phyloP scores from a whole-genome alignment of 257 asterid species.

The Craterostigma plantagineum region DNA sequence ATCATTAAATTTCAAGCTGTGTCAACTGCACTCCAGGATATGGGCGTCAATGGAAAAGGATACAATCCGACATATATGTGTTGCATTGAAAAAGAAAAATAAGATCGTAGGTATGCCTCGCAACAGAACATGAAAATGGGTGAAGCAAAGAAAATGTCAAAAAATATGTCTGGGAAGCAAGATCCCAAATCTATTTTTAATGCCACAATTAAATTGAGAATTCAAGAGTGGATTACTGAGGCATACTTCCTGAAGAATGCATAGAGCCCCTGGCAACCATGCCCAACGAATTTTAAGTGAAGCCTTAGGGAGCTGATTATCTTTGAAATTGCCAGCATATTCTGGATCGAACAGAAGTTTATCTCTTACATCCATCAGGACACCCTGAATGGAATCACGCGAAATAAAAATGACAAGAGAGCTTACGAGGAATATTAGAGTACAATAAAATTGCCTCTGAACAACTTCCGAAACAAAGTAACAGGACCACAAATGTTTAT shows the following conservation, averaged over 20 bases:
- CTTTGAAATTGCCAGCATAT: slow-evolving; percentile 78
- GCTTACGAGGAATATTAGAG: background rate
- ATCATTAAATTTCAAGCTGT: slow-evolving; percentile 13
- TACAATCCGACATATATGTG: too few relatives aligned
- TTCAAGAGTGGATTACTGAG: slow-evolving; percentile 6
- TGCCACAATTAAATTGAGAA: slow-evolving; percentile 7
- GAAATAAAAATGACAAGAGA: slow-evolving; percentile 4
- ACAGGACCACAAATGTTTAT: slow-evolving; percentile 1
- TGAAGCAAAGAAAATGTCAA: too few relatives aligned
- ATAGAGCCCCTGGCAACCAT: slow-evolving; percentile 91
- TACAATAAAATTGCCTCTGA: background rate
- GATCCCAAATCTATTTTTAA: background rate
- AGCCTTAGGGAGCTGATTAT: slow-evolving; percentile 66
- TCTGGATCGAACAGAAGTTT: slow-evolving; percentile 95
- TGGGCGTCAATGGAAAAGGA: too few relatives aligned
- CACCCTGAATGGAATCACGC: slow-evolving; percentile 31
- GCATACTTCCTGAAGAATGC: slow-evolving; percentile 92
- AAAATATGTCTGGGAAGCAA: background rate
- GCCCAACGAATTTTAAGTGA: slow-evolving; percentile 78
- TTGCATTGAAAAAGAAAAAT: too few relatives aligned
- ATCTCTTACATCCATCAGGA: slow-evolving; percentile 87
- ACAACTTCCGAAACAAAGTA: slow-evolving; percentile 1
- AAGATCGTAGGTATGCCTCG: too few relatives aligned
- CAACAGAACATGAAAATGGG: background rate
- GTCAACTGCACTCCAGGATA: background rate